These are phyloP conservation scores for Adiantum capillusveneris DNA, from an alignment of 75 land plant genomes.

Conservation along the genomic window DNA sequence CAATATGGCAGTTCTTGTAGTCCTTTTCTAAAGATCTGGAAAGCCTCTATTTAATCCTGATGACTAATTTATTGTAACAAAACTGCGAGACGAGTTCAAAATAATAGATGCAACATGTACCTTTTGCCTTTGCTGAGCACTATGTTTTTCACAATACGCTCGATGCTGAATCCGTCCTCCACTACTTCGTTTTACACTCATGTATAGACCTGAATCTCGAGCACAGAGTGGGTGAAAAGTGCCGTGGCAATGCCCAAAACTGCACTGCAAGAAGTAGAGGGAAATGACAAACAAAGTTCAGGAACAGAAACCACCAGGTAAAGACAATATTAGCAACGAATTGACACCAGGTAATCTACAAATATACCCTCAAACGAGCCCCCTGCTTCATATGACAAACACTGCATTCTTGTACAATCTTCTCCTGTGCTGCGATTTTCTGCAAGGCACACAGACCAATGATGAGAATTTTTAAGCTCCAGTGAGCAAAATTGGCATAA, in stretches of 20 bases:
- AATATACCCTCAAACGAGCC: slow-evolving; percentile 69
- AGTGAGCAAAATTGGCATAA: no score
- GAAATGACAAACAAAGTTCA: background rate
- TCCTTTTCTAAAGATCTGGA: no score
- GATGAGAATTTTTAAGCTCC: no score
- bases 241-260: slow-evolving; percentile 72
- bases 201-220: slow-evolving; percentile 63
- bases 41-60: no score
- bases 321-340: no score
- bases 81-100: background rate
- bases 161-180: slow-evolving; percentile 64
- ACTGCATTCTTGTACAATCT: slow-evolving; percentile 34
- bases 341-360: background rate
- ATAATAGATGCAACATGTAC: slow-evolving; percentile 19
- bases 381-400: slow-evolving; percentile 66
- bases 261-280: slow-evolving; percentile 57
- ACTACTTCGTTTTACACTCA: slow-evolving; percentile 38
- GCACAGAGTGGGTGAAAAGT: slow-evolving; percentile 87
- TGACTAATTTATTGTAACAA: no score
- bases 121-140: slow-evolving; percentile 74
- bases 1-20: no score
- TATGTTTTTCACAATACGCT: slow-evolving; percentile 91
- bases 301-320: no score
- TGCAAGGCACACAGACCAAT: slow-evolving; percentile 22
- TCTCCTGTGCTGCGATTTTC: slow-evolving; percentile 44